Evolutionary conservation across 768 basidiomycete genomes (phyloP), one percentile per base, ranked within the genome.

Genomic region (Collybiopsis confluens): DNA sequence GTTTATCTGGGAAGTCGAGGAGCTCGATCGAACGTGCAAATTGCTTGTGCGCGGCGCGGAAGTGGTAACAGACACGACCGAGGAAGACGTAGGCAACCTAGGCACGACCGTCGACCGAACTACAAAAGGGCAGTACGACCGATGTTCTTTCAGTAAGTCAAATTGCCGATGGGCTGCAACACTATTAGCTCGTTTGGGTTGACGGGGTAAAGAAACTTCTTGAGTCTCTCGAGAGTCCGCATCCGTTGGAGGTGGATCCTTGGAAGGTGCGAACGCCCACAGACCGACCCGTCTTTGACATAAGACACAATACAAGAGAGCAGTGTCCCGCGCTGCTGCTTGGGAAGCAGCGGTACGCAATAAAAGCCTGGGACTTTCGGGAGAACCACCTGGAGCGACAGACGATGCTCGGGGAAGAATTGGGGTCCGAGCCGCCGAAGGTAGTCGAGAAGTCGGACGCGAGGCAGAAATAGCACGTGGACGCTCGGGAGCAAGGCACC

Each of bases 121-220:
- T 26, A 89, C 79, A 57, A 90, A 92, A n/a, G 90, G 90, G 59
- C 91, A 92, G 60, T 88, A 90, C 2, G 88, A 86, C 24, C 90
- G 79, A 64, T 92, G 91, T 66, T 93, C 90, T 61, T 83, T 86
- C 44, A 91, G 66, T 35, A 92, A 62, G 64, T 93, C 90, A 50
- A 92, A 82, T 20, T 79, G 79, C 49, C 88, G 54, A 11, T 59
- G 59, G 57, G 58, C 70, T 16, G n/a, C 13, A 2, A 37, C n/a
- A 15, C 47, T 48, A 33, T 38, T 48, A 13, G 20, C 37, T 23
- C 21, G 35, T 37, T 33, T 53, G 53, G 46, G 16, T 52, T 59
- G 52, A 9, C 64, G 68, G n/a, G 68, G 58, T 11, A 67, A 59
- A 48, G 61, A 16, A 42, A 51, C 27, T 4, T 41, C 38, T 6